Percentiles rank a stretch among this genome's conserved stretches.
phyloP scores from a whole-genome alignment of 805 yeast genomes.

The Hanseniaspora meyeri region DNA sequence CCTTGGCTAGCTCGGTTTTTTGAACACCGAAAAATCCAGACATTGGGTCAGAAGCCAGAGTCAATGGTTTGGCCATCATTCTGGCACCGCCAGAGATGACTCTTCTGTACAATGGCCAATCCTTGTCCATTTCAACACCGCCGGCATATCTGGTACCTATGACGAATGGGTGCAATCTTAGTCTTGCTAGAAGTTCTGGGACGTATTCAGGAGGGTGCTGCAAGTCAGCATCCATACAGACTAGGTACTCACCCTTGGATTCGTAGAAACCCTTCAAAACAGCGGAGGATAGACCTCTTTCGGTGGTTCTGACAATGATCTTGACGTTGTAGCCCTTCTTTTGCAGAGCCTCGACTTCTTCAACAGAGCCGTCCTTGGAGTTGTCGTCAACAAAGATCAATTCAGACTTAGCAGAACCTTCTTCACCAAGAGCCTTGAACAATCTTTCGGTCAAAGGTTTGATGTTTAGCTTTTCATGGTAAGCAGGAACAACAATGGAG shows the following conservation, averaged over 20 bases:
- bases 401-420: conserved; percentile 33
- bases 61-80: conserved; percentile 37
- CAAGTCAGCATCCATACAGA: conserved; percentile 44
- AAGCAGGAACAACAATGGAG: conserved; percentile 39
- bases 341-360: conserved; percentile 35
- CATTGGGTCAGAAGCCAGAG: conserved; percentile 44
- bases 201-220: conserved; percentile 44
- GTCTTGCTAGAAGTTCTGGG: conserved; percentile 33
- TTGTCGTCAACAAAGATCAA: conserved; percentile 42
- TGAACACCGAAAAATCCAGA: conserved; percentile 42
- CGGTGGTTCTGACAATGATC: conserved; percentile 39
- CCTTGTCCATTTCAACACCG: conserved; percentile 42
- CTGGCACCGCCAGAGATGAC: conserved; percentile 40
- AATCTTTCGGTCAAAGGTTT: conserved; percentile 38
- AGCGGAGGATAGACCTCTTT: conserved; percentile 40
- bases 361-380: conserved; percentile 41
- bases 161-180: conserved; percentile 34
- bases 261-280: conserved; percentile 38
- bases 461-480: conserved; percentile 38
- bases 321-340: conserved; percentile 37
- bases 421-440: conserved; percentile 37
- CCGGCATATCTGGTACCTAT: conserved; percentile 44
- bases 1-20: conserved; percentile 31
- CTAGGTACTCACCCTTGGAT: conserved; percentile 35
- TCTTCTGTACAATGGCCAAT: conserved; percentile 42